phyloP scores from a whole-genome alignment of 164 flowering plant genomes.

The Tetracentron sinense region DNA sequence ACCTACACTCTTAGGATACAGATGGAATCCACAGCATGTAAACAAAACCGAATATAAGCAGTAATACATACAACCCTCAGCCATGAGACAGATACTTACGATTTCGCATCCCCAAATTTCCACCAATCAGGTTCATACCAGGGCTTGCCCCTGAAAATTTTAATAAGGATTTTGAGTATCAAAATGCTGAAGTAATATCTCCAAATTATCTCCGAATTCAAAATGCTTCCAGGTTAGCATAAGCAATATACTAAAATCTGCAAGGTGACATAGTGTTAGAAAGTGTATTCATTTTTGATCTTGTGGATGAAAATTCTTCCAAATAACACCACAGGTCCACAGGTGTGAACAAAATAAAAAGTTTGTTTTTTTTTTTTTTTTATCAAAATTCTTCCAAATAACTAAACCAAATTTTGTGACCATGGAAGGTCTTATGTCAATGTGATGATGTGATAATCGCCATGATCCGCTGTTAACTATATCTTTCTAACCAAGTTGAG shows the following conservation, averaged over 20 bases:
- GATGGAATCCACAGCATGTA: not conserved
- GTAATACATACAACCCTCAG: not conserved
- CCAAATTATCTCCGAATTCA: not conserved
- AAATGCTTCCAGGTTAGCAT: not conserved
- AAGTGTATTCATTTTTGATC: not conserved
- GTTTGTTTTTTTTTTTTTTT: no score
- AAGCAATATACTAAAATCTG: not conserved
- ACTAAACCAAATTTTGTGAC: no score
- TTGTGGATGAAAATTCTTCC: not conserved
- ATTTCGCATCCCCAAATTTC: conserved; percentile 94
- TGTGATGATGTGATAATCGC: no score
- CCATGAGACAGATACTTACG: conserved; percentile 52
- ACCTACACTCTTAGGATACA: not conserved
- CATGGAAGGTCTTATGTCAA: no score
- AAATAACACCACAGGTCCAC: not conserved
- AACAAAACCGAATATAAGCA: not conserved
- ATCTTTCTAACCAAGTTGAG: no score
- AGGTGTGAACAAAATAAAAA: not conserved
- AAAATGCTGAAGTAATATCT: no score
- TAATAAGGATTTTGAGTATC: not conserved
- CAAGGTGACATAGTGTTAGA: not conserved
- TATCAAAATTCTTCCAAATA: no score
- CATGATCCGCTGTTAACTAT: no score
- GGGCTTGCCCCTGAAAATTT: conserved; percentile 67
- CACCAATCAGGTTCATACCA: conserved; percentile 99